Evolutionary conservation across 2,329 filamentous ascomycete species (phyloP), one percentile per base, ranked within the genome.

Genomic region (Cladosporium sp.): DNA sequence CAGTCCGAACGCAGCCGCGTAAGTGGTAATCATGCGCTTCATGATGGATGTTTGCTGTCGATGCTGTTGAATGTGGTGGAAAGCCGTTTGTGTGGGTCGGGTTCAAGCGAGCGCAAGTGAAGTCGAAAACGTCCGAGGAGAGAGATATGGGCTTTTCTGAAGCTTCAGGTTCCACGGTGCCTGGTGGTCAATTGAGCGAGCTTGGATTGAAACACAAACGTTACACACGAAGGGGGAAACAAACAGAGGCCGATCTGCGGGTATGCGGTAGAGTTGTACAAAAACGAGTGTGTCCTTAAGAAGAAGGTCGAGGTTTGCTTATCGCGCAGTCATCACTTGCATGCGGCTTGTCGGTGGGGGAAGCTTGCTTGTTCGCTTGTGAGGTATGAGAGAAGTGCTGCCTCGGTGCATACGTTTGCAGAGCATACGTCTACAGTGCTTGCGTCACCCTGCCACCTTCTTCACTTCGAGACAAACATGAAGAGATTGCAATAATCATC

Each of bases 21-120:
- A 41, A 17, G 18, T 22, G 17, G 40, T 30, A 9, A 20, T 41
- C 17, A 39, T 47, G 44, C 24, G 36, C 18, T 36, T 40, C 44
- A 47, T 47, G 44, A 20, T 39, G 34, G 22, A 30, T 47, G 43
- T 38, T 29, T 29, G 30, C 3, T 43, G n/a, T n/a, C n/a, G n/a
- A n/a, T n/a, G n/a, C n/a, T 3, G 15, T 3, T 15, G 15, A 22
- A 12, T 18, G 19, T 40, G 22, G n/a, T 48, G 19, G 13, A 22
- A n/a, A n/a, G n/a, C n/a, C n/a, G n/a, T n/a, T 20, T 9, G 40
- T 34, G 39, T 22, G 13, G 11, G 19, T 24, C 17, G 15, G n/a
- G n/a, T n/a, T n/a, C n/a, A n/a, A n/a, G n/a, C n/a, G 15, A 27
- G 37, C 37, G n/a, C 37, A 39, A 39, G 37, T 39, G 37, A 39